Evolutionary conservation across 192 early-diverging fungal species (phyloP), one percentile per base, ranked within the genome.

Genomic region (Powellomyces hirtus): DNA sequence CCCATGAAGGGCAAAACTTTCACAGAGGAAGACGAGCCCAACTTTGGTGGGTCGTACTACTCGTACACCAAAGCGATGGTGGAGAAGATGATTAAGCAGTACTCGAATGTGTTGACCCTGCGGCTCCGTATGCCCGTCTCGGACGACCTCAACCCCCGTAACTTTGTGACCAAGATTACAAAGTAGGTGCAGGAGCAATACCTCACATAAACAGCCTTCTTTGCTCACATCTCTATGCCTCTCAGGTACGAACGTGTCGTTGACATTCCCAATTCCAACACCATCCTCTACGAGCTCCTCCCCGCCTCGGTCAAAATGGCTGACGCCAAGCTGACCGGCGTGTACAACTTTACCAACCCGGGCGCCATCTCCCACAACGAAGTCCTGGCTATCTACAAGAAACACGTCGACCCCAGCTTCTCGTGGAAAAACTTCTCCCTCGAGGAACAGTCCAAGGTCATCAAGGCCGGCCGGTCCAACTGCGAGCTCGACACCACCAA

Each of bases 91-190:
- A 56, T 72, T 27, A 56, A 42, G 49, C 34, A 34, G 13, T 72
- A 72, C 55, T 18, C 27, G 18, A 72, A 72, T 38, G 70, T 72
- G 0, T 34, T 72, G 20, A 72, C 61, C 7, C 56, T 72, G 1
- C 70, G 70, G n/a, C 62, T 72, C 22, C 70, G 70, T 35, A 72
- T 72, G 70, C 70, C 70, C 51, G 70, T 72, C 8, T 72, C 70
- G 27, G 70, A 72, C 49, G 70, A 72, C 45, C 55, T 72, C 11
- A 72, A 58, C 45, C 70, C 70, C 7, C 34, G 70, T 11, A 72
- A 65, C 70, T 72, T 72, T 37, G 70, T 72, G 35, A 72, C 70
- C 0, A 72, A 72, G 62, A 72, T 72, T 30, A 64, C 70, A 0
- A 64, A 65, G 60, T 68, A 62, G 1, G 62, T 49, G 13, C 20